These are phyloP conservation scores for Curvularia verruculosa DNA, from an alignment of 2,329 filamentous ascomycete species.

Conservation along the genomic window DNA sequence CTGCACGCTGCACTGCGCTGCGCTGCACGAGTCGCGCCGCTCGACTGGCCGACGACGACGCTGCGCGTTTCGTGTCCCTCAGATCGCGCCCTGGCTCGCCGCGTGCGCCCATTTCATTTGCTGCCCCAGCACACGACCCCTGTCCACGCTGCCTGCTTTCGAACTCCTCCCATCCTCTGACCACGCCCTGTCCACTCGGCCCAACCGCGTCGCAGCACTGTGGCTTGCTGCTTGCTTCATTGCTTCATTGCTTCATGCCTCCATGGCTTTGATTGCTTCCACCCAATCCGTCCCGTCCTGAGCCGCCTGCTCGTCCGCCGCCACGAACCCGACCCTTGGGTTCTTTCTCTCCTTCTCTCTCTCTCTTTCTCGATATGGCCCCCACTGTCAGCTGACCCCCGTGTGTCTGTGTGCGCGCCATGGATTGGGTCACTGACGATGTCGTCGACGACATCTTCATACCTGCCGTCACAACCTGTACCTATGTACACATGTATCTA, in stretches of 20 bases:
- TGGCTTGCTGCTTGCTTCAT: background rate
- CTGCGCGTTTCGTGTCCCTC: slow-evolving; percentile 37
- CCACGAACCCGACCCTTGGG: slow-evolving; percentile 13
- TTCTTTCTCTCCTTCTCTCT: too few relatives aligned
- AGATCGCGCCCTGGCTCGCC: slow-evolving; percentile 18
- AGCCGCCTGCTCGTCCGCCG: slow-evolving; percentile 24
- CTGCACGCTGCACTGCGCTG: slow-evolving; percentile 16
- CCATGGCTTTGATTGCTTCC: too few relatives aligned
- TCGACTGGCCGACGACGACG: slow-evolving; percentile 23
- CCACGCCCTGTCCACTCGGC: slow-evolving; percentile 27
- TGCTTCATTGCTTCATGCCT: too few relatives aligned
- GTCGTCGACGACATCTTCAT: background rate
- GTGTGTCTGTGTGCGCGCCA: too few relatives aligned
- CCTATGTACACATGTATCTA: background rate
- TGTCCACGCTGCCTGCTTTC: slow-evolving; percentile 33
- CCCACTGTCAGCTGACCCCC: slow-evolving; percentile 38
- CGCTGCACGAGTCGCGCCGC: slow-evolving; percentile 76
- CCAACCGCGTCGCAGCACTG: slow-evolving; percentile 27
- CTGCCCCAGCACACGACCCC: slow-evolving; percentile 34
- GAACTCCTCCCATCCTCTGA: slow-evolving; percentile 22
- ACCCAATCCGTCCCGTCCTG: too few relatives aligned
- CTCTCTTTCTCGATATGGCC: too few relatives aligned
- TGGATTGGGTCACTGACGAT: background rate
- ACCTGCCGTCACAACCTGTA: too few relatives aligned
- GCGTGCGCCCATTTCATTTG: slow-evolving; percentile 38